A percentile compares a stretch with the other conserved stretches of the same genome.
These are phyloP conservation scores for Scleromitrula shiraiana DNA, from an alignment of 2,329 filamentous ascomycete species.

Conservation along the genomic window DNA sequence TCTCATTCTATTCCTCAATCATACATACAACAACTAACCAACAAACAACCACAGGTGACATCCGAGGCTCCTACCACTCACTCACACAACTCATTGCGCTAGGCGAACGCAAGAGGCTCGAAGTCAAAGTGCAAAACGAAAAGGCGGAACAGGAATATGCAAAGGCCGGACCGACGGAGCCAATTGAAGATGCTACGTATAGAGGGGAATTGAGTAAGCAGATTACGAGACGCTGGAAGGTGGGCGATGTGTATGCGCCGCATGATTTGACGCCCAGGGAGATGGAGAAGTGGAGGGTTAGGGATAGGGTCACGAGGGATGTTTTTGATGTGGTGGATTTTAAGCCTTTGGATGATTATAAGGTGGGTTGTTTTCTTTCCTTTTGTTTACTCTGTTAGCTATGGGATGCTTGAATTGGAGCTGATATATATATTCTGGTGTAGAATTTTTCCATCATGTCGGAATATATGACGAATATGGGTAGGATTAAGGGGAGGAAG, in stretches of 20 bases:
- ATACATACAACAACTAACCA: no score
- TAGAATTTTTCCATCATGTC: conserved; percentile 91
- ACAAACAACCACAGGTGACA: no score
- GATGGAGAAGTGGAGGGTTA: conserved; percentile 70
- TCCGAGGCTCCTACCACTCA: no score
- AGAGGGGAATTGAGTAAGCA: conserved; percentile 49
- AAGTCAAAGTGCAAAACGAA: no score
- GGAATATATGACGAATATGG: conserved; percentile 78
- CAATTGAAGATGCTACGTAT: conserved; percentile 3
- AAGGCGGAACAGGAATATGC: not conserved
- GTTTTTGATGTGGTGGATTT: conserved; percentile 73
- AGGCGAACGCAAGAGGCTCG: no score
- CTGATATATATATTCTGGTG: conserved; percentile 1
- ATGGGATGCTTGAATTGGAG: not conserved
- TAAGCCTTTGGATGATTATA: conserved; percentile 78
- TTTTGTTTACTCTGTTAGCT: not conserved
- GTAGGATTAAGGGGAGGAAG: conserved; percentile 70
- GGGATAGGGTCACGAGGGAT: conserved; percentile 50
- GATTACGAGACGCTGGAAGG: conserved; percentile 61
- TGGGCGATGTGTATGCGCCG: conserved; percentile 83
- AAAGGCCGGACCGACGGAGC: not conserved
- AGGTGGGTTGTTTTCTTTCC: conserved; percentile 55
- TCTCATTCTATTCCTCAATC: no score
- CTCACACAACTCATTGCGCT: no score
- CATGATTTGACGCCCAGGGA: conserved; percentile 74